Base-by-base conservation (phyloP, 2,329 filamentous ascomycete species). In the Aureobasidium sp. region DNA sequence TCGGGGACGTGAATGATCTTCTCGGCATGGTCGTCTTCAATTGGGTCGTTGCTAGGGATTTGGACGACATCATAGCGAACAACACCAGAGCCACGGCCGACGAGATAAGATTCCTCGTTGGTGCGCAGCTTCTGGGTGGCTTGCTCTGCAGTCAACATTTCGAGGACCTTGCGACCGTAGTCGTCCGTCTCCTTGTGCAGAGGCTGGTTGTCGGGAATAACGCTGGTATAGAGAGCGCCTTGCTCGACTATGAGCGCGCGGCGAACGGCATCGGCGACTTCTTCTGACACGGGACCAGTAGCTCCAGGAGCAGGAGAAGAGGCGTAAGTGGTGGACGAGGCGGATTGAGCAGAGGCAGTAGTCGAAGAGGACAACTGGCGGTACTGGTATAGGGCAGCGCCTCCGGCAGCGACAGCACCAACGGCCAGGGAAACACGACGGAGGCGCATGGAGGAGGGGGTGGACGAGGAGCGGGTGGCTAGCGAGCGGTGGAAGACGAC, bases 1-100 rank as follows among this genome's bases (percentile, higher is more conserved):
- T 82, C 82, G 5, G 90, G 88, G 9, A 97, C 85, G 75, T 97
- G 90, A 51, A 99, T 91, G 70, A 97, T 97, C 82, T 96, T 96
- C 78, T 99, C 94, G 58, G 92, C 90, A 72, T 99, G 94, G 72
- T 99, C 95, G 71, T 99, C 94, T 77, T 99, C 94, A 63, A 99
- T 99, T 0, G 94, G 94, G 69, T 96, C 90, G 74, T 99, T 99
- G 79, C 91, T 96, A 10, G 93, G 90, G 64, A 97, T 83, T 75
- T 99, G 94, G 27, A 94, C 91, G 9, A 97, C 80, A 75, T 99
- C 94, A 72, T 99, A 99, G 67, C 94, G 86, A 66, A 96, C 87
- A 42, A 99, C 93, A 41, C 94, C 94, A 73, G 90, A 84, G 15
- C 94, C 95, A 58, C 94, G 82, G 64, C 91, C 91, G 44, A 99